These are phyloP conservation scores for Trifolium fragiferum DNA, from an alignment of 306 rosid species.

Conservation along the genomic window DNA sequence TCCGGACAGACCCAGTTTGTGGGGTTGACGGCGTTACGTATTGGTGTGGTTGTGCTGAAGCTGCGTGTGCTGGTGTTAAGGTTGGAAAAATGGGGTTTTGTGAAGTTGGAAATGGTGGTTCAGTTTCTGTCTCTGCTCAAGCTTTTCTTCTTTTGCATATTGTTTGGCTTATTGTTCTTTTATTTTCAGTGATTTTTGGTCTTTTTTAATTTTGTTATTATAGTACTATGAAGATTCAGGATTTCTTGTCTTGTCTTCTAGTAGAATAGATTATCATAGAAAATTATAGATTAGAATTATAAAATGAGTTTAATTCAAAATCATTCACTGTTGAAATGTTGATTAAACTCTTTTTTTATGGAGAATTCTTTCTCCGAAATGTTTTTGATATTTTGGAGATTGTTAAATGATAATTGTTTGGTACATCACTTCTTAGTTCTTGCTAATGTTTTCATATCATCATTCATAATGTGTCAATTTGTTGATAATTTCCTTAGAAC, in stretches of 20 bases:
- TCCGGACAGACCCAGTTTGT: constrained; percentile 88
- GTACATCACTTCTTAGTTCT: no score
- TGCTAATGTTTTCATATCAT: no score
- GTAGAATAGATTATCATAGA: neutral
- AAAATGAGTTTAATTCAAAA: no score
- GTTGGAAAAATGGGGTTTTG: constrained; percentile 78
- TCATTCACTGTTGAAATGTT: no score
- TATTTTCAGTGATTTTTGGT: constrained; percentile 75
- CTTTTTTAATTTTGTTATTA: constrained; percentile 36
- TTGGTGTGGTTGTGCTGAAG: constrained; percentile 95
- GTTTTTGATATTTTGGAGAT: neutral
- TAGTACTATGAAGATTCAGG: neutral
- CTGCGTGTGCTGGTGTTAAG: constrained; percentile 67
- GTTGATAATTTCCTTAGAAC: no score
- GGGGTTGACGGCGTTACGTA: constrained; percentile 84
- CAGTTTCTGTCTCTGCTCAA: constrained; percentile 79
- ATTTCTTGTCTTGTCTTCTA: neutral
- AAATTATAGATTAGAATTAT: neutral
- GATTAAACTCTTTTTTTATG: neutral
- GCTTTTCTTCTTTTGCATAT: constrained; percentile 87
- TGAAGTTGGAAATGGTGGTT: constrained; percentile 77
- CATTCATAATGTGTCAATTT: no score
- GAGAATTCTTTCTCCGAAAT: neutral
- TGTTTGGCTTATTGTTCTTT: constrained; percentile 83
- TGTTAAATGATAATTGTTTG: no score